phyloP scores from a whole-genome alignment of 2,329 filamentous ascomycete genomes.

The Colletotrichum tanaceti region DNA sequence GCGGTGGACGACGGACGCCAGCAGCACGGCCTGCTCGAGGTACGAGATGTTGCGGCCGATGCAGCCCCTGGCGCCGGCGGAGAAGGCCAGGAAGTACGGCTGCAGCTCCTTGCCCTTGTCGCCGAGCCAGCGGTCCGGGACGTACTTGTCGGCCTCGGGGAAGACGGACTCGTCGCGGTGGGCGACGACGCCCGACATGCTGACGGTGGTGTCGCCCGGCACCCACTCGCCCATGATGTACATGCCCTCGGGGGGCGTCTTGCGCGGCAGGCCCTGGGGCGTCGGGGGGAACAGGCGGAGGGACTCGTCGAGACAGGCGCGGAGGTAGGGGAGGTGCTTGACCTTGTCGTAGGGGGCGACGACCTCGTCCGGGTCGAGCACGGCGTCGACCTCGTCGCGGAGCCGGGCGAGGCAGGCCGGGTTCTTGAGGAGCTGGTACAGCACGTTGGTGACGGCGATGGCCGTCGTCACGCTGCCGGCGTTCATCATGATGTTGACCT shows the following conservation, averaged over 20 bases:
- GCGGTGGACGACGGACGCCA: conserved; percentile 56
- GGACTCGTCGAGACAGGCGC: conserved; percentile 63
- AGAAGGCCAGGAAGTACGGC: conserved; percentile 54
- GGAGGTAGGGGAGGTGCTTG: conserved; percentile 63
- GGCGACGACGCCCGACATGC: conserved; percentile 50
- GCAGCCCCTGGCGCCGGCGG: conserved; percentile 43
- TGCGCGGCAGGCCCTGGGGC: conserved; percentile 55
- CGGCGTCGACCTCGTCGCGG: conserved; percentile 58
- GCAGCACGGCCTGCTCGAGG: conserved; percentile 58
- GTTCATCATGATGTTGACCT: conserved; percentile 64
- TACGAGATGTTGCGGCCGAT: conserved; percentile 52
- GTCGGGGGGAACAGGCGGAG: conserved; percentile 59
- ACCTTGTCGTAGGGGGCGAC: conserved; percentile 63
- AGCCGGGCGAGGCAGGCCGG: conserved; percentile 54
- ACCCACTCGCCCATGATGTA: conserved; percentile 58
- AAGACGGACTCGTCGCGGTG: conserved; percentile 32
- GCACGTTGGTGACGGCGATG: conserved; percentile 62
- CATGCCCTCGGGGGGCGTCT: conserved; percentile 58
- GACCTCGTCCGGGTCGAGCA: conserved; percentile 55
- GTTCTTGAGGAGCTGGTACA: conserved; percentile 64
- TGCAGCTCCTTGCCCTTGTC: conserved; percentile 54
- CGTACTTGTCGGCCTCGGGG: conserved; percentile 42
- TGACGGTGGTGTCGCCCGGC: conserved; percentile 57
- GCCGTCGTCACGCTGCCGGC: conserved; percentile 64
- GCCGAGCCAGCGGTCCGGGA: conserved; percentile 52